Base-by-base conservation (phyloP, 1,284 basidiomycete genomes). In the Puccinia horiana region DNA sequence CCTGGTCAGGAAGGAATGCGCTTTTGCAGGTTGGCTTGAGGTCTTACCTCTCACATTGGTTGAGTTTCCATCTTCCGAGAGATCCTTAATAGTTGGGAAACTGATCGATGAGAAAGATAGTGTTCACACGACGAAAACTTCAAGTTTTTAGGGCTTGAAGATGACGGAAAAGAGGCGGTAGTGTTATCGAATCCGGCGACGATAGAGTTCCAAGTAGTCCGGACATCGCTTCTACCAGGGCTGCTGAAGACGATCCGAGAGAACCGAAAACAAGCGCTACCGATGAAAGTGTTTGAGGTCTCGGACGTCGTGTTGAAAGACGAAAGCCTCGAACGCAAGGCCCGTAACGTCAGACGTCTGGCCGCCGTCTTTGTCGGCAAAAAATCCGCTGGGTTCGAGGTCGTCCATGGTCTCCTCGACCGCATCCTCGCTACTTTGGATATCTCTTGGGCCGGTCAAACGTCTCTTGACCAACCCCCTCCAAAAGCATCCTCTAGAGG, bases 71-170 rank as follows among this genome's bases (percentile, higher is more conserved):
- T 35, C 2, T 23, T 18, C 23, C 29, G 16, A 5, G 2, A 29
- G 8, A 26, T 32, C 58, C 16, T 40, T 32, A 26, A 3, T 65
- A 72, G 40, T 42, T 29, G 58, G 32, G 44, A 40, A 47, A 20
- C 35, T 70, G 35, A 54, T 52, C 44, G 54, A 23, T 32, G 1
- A 35, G 0, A 44, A 37, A 54, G 23, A 18, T 85, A 96, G 93
- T 99, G 97, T 88, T 96, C 95, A 26, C 94, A 96, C 87, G 96
- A 98, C 87, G 96, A 99, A 88, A 98, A 98, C 89, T 99, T 97
- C 86, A 92, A 91, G 73, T 96, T 92, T 89, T 89, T 99, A 84
- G 96, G 97, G 88, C 92, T 92, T 83, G 87, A 89, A 73, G 96
- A 98, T 87, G 92, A 94, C 83, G 92, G 92, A 42, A 91, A 90